A percentile compares a stretch with the other conserved stretches of the same genome.
phyloP scores from a whole-genome alignment of 2,329 filamentous ascomycete species.

The Coniochaeta sp. region DNA sequence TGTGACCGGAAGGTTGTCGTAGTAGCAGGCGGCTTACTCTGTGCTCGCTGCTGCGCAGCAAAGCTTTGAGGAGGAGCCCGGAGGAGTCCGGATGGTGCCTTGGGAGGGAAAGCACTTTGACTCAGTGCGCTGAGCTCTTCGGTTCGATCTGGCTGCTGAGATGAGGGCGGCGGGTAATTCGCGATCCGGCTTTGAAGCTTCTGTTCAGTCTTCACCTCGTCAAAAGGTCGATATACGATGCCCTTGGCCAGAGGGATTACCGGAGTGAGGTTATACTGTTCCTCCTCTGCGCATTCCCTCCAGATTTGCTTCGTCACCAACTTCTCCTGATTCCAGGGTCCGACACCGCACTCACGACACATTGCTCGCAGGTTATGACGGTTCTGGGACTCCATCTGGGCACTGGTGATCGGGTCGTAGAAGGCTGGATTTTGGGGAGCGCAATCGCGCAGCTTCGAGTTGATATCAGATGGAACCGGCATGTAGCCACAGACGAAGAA shows the following conservation, averaged over 20 bases:
- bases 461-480: conserved; percentile 54
- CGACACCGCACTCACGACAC: conserved; percentile 51
- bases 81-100: conserved; percentile 33
- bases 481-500: conserved; percentile 76
- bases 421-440: conserved; percentile 52
- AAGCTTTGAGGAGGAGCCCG: conserved; percentile 55
- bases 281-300: conserved; percentile 61
- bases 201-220: conserved; percentile 52
- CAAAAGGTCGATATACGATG: conserved; percentile 57
- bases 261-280: conserved; percentile 57
- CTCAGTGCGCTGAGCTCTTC: conserved; percentile 25
- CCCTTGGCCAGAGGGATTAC: conserved; percentile 53
- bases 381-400: conserved; percentile 37
- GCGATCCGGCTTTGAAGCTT: conserved; percentile 21
- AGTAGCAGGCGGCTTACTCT: conserved; percentile 34
- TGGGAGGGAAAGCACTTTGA: conserved; percentile 15
- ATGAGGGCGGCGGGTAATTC: neutral
- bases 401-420: conserved; percentile 39
- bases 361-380: conserved; percentile 46
- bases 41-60: conserved; percentile 56
- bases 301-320: conserved; percentile 49
- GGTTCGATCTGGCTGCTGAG: conserved; percentile 11
- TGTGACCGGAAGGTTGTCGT: conserved; percentile 20
- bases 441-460: conserved; percentile 45
- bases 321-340: conserved; percentile 41